A percentile compares a stretch with the other conserved stretches of the same genome.
Evolutionary conservation across 257 asterid species (phyloP).

Genomic region (Solanum chiquidenum): DNA sequence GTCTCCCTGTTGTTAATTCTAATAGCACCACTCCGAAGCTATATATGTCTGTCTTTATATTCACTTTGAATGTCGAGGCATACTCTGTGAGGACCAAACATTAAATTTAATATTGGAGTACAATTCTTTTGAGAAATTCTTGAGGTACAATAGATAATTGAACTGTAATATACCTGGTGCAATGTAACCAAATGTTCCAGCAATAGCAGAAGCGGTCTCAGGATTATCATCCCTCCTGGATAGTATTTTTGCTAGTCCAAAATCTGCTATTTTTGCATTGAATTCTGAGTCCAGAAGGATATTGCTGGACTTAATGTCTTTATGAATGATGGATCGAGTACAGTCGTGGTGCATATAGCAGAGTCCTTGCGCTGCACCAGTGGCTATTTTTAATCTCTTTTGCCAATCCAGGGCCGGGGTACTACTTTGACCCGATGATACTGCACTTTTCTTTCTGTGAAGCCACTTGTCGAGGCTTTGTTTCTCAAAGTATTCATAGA

Average conservation of each 20-base stretch:
- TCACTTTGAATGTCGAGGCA: slow-evolving; percentile 34
- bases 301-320: slow-evolving; percentile 58
- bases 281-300: slow-evolving; percentile 46
- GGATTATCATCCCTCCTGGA: slow-evolving; percentile 21
- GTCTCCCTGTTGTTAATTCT: slow-evolving; percentile 35
- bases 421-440: slow-evolving; percentile 19
- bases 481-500: slow-evolving; percentile 48
- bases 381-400: slow-evolving; percentile 39
- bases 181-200: slow-evolving; percentile 60
- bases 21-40: slow-evolving; percentile 32
- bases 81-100: slow-evolving; percentile 38
- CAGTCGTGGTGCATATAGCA: slow-evolving; percentile 63
- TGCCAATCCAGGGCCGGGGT: slow-evolving; percentile 37
- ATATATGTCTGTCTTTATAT: slow-evolving; percentile 25
- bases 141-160: background rate
- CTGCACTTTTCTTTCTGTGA: slow-evolving; percentile 11
- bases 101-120: background rate
- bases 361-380: slow-evolving; percentile 56
- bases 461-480: slow-evolving; percentile 53
- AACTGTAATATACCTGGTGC: slow-evolving; percentile 37
- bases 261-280: slow-evolving; percentile 51
- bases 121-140: background rate
- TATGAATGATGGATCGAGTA: slow-evolving; percentile 46
- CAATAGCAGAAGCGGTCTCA: slow-evolving; percentile 38
- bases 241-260: slow-evolving; percentile 47